Evolutionary conservation across 2,329 filamentous ascomycete species (phyloP).

Genomic region (Aurifilum marmelostoma): DNA sequence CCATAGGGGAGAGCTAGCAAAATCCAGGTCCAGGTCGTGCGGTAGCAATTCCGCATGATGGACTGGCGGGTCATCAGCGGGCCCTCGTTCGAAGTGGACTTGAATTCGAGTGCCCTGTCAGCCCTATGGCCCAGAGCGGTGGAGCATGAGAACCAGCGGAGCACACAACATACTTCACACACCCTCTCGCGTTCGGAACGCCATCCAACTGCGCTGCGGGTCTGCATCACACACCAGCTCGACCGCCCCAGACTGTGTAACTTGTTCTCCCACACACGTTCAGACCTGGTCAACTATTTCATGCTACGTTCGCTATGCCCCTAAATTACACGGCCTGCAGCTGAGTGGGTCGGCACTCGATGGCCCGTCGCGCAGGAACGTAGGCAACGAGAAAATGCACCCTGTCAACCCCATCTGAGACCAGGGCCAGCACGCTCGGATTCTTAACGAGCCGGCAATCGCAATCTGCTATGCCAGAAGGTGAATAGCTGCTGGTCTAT

Average conservation of each 20-base stretch:
- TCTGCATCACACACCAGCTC: neutral
- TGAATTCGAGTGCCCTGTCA: conserved; percentile 1
- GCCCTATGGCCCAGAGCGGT: conserved; percentile 21
- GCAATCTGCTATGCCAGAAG: neutral
- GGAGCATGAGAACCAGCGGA: neutral
- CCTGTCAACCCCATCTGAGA: neutral
- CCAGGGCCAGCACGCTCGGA: neutral
- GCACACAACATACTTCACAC: neutral
- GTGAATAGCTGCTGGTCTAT: conserved; percentile 8
- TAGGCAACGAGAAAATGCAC: conserved; percentile 6
- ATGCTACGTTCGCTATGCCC: neutral
- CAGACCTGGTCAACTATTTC: neutral
- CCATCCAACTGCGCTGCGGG: neutral
- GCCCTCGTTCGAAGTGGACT: neutral
- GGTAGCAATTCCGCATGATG: neutral
- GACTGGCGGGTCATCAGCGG: neutral
- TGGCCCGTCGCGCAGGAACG: neutral
- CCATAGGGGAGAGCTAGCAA: neutral
- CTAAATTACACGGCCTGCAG: neutral
- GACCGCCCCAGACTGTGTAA: neutral
- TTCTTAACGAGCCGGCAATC: neutral
- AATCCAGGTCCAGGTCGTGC: neutral
- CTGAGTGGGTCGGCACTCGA: neutral
- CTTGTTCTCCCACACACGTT: neutral
- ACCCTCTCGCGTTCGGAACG: neutral